Conservation (phyloP, 345 rosid species). For the Bruguiera parviflora region DNA sequence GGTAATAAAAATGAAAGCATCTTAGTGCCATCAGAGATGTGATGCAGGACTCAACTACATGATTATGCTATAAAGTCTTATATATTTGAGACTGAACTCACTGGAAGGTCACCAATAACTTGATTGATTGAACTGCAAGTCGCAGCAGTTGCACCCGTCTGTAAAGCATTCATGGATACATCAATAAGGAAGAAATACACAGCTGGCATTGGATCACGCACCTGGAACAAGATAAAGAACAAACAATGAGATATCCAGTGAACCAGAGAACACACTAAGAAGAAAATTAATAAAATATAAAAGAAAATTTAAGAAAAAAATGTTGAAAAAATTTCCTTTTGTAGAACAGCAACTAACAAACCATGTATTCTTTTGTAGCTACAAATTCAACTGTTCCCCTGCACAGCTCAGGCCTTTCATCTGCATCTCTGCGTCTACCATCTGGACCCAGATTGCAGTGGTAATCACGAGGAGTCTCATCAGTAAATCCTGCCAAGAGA, state of each 20-base stretch:
- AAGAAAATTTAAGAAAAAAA: background rate
- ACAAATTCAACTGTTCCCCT: constrained; percentile 90
- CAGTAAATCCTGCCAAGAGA: constrained; percentile 59
- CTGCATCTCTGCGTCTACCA: constrained; percentile 92
- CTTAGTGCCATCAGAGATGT: background rate
- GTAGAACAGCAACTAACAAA: constrained; percentile 27
- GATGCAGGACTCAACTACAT: background rate
- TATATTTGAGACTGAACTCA: constrained; percentile 31
- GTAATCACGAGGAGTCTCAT: constrained; percentile 83
- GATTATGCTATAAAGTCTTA: background rate
- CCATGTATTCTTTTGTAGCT: constrained; percentile 90
- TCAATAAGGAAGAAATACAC: constrained; percentile 86
- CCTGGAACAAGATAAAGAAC: constrained; percentile 35
- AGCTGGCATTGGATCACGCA: constrained; percentile 94
- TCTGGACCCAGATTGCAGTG: constrained; percentile 88
- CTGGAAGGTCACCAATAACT: constrained; percentile 86
- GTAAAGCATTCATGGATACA: constrained; percentile 86
- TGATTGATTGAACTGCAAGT: constrained; percentile 85
- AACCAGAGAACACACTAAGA: background rate
- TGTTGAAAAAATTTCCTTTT: background rate
- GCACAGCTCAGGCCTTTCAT: constrained; percentile 95
- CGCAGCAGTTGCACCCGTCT: constrained; percentile 92
- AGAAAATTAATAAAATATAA: background rate
- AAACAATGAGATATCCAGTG: background rate
- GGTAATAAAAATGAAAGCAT: background rate